Percentiles rank a stretch among this genome's conserved stretches.
Conservation (phyloP, 371 early-diverging fungal genomes). For the Capniomyces stellatus region DNA sequence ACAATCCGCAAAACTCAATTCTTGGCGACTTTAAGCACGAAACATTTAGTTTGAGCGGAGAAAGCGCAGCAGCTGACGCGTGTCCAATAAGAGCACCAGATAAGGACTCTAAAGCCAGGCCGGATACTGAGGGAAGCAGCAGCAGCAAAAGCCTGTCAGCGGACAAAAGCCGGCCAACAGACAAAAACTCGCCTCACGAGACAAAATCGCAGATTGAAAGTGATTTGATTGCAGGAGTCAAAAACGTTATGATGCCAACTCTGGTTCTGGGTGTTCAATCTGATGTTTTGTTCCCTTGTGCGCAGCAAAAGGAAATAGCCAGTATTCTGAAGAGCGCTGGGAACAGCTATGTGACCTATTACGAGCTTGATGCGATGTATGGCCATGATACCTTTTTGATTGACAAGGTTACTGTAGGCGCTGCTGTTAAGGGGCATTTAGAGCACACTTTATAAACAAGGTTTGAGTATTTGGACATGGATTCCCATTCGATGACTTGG, state of each 20-base stretch:
- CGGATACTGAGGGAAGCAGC: too few species aligned
- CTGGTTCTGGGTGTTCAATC: constrained; percentile 85
- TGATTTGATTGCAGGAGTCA: constrained; percentile 15
- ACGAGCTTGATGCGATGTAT: constrained; percentile 89
- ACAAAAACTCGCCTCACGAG: constrained; percentile 9
- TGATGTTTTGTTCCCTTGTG: constrained; percentile 83
- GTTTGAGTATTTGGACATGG: too few species aligned
- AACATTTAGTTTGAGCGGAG: too few species aligned
- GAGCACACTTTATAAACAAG: constrained; percentile 28
- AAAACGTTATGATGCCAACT: constrained; percentile 33
- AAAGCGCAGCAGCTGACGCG: constrained; percentile 6
- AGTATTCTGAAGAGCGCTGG: constrained; percentile 59
- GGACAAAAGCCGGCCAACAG: background rate
- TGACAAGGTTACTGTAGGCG: constrained; percentile 72
- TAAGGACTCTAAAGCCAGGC: too few species aligned
- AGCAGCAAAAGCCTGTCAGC: background rate
- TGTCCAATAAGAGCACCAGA: too few species aligned
- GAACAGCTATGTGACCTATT: constrained; percentile 78
- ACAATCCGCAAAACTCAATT: too few species aligned
- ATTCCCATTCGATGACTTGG: too few species aligned
- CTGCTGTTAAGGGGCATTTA: constrained; percentile 84
- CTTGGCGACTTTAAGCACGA: constrained; percentile 7
- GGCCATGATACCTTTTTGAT: constrained; percentile 95
- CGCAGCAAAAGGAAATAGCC: constrained; percentile 92
- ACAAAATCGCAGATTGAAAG: constrained; percentile 11